These are phyloP conservation scores for Coriolopsis trogii DNA, from an alignment of 1,284 basidiomycete genomes.

Conservation along the genomic window DNA sequence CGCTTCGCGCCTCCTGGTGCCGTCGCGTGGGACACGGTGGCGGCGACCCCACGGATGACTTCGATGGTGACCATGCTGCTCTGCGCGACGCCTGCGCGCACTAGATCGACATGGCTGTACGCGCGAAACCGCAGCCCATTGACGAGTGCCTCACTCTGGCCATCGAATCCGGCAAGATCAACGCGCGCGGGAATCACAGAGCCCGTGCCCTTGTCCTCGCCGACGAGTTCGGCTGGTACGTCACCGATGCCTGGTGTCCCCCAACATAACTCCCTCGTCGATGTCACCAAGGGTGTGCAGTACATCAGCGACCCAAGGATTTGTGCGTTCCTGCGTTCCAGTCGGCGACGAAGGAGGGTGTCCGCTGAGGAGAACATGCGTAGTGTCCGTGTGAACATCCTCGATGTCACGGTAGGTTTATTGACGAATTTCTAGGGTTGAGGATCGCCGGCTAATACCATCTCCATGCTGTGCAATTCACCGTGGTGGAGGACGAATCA, in stretches of 20 bases:
- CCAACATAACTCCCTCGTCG: conserved; percentile 96
- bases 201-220: conserved; percentile 93
- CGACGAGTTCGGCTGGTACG: conserved; percentile 98
- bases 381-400: conserved; percentile 94
- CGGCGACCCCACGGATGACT: too few relatives aligned
- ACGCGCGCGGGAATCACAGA: conserved; percentile 97
- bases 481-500: conserved; percentile 98
- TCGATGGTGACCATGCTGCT: too few relatives aligned
- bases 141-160: conserved; percentile 94
- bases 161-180: conserved; percentile 90
- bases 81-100: too few relatives aligned
- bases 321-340: conserved; percentile 99
- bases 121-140: conserved; percentile 90
- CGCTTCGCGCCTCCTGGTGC: too few relatives aligned
- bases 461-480: conserved; percentile 86
- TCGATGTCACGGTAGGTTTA: conserved; percentile 87
- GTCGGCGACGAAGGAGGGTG: conserved; percentile 99
- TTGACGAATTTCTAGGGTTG: conserved; percentile 3
- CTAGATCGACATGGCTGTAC: too few relatives aligned
- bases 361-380: conserved; percentile 98
- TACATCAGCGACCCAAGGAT: conserved; percentile 99
- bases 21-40: too few relatives aligned
- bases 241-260: conserved; percentile 99
- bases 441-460: conserved; percentile 5
- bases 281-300: conserved; percentile 99